Evolutionary conservation across 768 basidiomycete species (phyloP), one percentile per base, ranked within the genome.

Genomic region (Sistotremastrum niveocremeum): DNA sequence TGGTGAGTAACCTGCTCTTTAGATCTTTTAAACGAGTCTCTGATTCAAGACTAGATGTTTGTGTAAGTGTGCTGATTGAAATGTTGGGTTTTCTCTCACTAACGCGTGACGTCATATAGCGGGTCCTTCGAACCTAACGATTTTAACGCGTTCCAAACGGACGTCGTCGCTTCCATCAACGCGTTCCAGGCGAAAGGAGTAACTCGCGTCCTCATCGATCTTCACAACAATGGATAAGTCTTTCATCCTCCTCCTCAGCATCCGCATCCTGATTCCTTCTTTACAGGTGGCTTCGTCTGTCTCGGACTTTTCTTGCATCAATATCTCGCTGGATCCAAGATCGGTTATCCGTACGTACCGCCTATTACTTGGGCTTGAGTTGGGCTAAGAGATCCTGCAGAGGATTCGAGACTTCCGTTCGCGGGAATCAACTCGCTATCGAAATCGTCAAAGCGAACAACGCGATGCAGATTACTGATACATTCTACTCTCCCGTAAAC

Each of bases 221-320:
- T 79, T 34, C 72, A 73, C 8, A 74, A 79, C 56, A 82, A 82
- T 51, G 73, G 72, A 46, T 79, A 78, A 71, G 39, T n/a, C 68
- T 48, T 36, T 10, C 9, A 31, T 11, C 31, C n/a, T 30, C 11
- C 33, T n/a, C 34, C 35, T 11, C 7, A 12, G 31, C 11, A 6
- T 10, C n/a, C 40, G 29, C 0, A 4, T 29, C 28, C 8, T 10
- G 33, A 44, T 35, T 28, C 12, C 45, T 44, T 40, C 40, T 46
- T 37, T 45, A 5, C 47, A 77, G 77, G 77, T 46, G 79, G 79
- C 29, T 76, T 70, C 46, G 66, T 80, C 6, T 80, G 78, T 55
- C 65, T 80, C 6, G 77, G 76, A 3, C 66, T 72, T 36, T 79
- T 77, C 64, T 60, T 82, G 39, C 74, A 77, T 51, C 67, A 68